Base-by-base conservation (phyloP, 768 basidiomycete genomes). In the Boletus rubescentipes region DNA sequence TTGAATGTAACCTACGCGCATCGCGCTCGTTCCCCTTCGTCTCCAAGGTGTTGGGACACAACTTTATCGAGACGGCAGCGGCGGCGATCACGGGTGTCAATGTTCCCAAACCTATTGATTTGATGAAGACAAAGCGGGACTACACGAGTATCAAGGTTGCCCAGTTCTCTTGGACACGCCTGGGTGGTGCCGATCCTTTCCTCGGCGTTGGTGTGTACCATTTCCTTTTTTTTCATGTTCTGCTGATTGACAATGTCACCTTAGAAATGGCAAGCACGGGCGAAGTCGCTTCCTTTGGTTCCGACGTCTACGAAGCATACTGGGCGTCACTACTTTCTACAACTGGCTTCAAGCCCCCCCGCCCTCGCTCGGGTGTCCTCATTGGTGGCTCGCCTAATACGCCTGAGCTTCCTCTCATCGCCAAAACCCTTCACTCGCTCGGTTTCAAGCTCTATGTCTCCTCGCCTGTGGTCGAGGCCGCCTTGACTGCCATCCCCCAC, bases 21-120 rank as follows among this genome's bases (percentile, higher is more conserved):
- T 98, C 96, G 23, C 87, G 97, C 20, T 96, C 93, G 30, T 98
- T 98, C 89, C 95, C 96, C 58, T 99, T 99, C 76, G 97, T 99
- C 3, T 97, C 93, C 55, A 98, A 98, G 77, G 96, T 98, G 16
- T 81, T 98, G 58, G 96, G 93, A 41, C 87, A 89, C 73, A 98
- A 99, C 78, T 98, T 98, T 72, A 93, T 99, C 61, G 91, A 98
- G 58, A 86, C 87, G 37, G 96, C 96, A 14, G 89, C 93, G 15
- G 81, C 85, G 23, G 94, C 94, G 18, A 96, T 96, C 60, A 82
- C 89, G 18, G 87, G 84, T 50, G 79, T 89, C 54, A 78, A 93
- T 59, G 92, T 98, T 0, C 97, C 97, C 2, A 88, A 86, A 58
- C 91, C 97, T 7, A 72, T 95, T 23, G 95, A 99, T 67, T 73